These are phyloP conservation scores for Cajanus cajan DNA, from an alignment of 306 rosid genomes.

Conservation along the genomic window DNA sequence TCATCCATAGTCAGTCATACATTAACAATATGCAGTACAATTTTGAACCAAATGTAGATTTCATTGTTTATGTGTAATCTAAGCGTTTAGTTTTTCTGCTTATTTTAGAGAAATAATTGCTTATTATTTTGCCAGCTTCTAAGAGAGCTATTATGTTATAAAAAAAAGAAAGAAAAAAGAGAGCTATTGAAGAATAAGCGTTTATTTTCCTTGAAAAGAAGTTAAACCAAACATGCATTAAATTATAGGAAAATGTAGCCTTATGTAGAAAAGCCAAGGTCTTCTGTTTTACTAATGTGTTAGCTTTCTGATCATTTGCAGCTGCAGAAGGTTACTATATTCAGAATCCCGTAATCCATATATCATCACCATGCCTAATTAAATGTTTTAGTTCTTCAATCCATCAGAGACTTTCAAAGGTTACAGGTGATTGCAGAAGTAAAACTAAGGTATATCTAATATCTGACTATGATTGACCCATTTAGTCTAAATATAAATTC, in stretches of 20 bases:
- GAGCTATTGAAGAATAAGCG: not conserved
- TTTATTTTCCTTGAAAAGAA: not conserved
- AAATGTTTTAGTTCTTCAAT: constrained; percentile 32
- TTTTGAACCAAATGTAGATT: not conserved
- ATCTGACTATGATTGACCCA: no score
- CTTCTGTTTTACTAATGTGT: not conserved
- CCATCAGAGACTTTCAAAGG: constrained; percentile 29
- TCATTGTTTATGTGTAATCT: not conserved
- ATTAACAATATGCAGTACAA: not conserved
- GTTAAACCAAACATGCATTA: not conserved
- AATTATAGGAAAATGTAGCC: not conserved
- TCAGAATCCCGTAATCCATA: constrained; percentile 14
- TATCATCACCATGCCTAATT: not conserved
- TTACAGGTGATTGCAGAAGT: constrained; percentile 18
- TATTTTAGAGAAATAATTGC: not conserved
- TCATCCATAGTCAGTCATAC: not conserved
- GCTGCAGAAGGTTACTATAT: constrained; percentile 25
- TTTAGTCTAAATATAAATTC: not conserved
- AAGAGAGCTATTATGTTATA: not conserved
- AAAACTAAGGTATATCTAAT: constrained; percentile 40
- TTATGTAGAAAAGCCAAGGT: not conserved
- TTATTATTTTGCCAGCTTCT: not conserved
- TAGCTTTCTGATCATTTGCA: constrained; percentile 24
- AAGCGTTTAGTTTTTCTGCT: not conserved
- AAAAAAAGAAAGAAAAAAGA: no score